Conservation (phyloP, 345 rosid species). For the Eucalyptus pauciflora region DNA sequence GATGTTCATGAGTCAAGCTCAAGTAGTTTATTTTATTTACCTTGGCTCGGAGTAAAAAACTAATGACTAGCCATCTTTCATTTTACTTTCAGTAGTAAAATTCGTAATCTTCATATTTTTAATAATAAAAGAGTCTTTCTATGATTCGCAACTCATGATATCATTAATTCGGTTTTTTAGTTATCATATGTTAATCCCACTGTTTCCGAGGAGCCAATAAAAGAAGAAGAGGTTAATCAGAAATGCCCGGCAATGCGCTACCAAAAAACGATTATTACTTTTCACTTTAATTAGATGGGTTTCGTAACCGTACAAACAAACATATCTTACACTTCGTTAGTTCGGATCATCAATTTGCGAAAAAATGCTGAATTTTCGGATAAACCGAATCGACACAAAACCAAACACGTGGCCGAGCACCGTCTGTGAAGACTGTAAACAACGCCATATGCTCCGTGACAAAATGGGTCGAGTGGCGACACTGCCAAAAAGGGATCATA, state of each 20-base stretch:
- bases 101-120: not conserved
- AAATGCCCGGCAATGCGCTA: accelerated
- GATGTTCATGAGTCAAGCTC: not conserved
- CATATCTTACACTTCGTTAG: not conserved
- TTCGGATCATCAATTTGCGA: not conserved
- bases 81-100: accelerated
- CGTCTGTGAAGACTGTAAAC: accelerated
- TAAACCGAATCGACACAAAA: not conserved
- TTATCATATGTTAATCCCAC: not conserved
- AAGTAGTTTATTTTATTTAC: not conserved
- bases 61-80: accelerated
- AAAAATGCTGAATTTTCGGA: accelerated
- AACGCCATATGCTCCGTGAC: accelerated
- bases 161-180: not conserved
- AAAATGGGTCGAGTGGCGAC: not conserved
- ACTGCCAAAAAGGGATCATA: not conserved
- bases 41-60: not conserved
- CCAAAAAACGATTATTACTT: not conserved
- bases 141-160: not conserved
- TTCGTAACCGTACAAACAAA: not conserved
- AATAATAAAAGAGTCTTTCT: not conserved
- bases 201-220: accelerated
- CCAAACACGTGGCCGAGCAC: no score
- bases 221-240: not conserved
- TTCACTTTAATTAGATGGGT: not conserved